Conservation (phyloP, 345 rosid species). For the Aegle marmelos region DNA sequence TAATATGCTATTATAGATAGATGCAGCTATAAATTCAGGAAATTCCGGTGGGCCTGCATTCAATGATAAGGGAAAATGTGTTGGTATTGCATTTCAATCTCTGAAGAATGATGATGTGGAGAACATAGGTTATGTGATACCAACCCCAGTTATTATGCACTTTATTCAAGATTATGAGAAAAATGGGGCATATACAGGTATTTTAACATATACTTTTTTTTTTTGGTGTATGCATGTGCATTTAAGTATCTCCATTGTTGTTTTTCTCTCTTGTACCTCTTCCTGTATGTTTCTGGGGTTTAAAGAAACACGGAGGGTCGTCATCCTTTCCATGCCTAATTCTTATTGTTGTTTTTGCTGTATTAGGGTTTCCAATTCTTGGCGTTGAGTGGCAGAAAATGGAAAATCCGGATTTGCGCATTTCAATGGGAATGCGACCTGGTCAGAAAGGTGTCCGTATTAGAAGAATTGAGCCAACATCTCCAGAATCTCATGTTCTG, state of each 20-base stretch:
- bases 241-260: background rate
- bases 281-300: background rate
- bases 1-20: constrained; percentile 51
- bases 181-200: constrained; percentile 88
- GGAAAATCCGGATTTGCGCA: constrained; percentile 89
- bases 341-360: constrained; percentile 10
- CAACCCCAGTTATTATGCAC: constrained; percentile 87
- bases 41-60: constrained; percentile 99
- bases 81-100: constrained; percentile 98
- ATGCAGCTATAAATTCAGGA: constrained; percentile 97
- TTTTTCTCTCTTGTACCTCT: background rate
- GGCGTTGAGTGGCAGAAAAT: constrained; percentile 99
- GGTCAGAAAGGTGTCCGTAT: constrained; percentile 89
- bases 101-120: constrained; percentile 92
- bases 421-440: constrained; percentile 75
- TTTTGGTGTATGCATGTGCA: background rate
- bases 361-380: constrained; percentile 78
- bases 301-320: background rate
- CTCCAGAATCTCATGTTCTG: constrained; percentile 77
- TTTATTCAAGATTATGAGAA: constrained; percentile 86
- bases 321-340: background rate
- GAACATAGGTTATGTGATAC: constrained; percentile 92
- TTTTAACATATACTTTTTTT: background rate
- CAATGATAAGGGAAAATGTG: constrained; percentile 83
- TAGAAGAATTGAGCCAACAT: constrained; percentile 91